Evolutionary conservation across 1,139 yeast species (phyloP), one percentile per base, ranked within the genome.

Genomic region (Saccharomyces hybrid): DNA sequence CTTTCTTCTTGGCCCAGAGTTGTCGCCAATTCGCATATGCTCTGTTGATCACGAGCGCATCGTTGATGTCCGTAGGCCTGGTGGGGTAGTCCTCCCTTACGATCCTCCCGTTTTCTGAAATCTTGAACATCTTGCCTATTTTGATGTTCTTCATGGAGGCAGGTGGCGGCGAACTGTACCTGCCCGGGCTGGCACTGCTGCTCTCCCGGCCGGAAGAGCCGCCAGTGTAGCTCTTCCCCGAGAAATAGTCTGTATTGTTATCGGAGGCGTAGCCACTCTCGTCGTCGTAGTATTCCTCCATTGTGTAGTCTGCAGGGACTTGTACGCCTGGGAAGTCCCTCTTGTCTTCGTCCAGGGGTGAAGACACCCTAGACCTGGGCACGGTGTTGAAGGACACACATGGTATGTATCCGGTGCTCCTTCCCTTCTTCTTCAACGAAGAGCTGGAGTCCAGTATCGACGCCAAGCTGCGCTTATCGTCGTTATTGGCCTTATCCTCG

Each of bases 341-440:
- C 11, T 59, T 57, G 44, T 58, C 60, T 26, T 61, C 58, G 2
- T 60, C 63, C 25, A 58, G 56, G 11, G 51, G 51, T 7, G 63
- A 59, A 26, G 53, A 53, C 8, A 62, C 68, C 44, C 53, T 54
- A 25, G 57, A 54, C 23, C 56, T 53, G 2, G 73, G 73, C 2
- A 69, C 72, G 1, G 73, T 69, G 51, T 69, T 63, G 54, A 69
- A 69, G 0, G 72, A 69, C 6, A 69, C 69, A 11, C 66, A 61
- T 19, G 68, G 65, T 23, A 54, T 57, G 48, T 57, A 62, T n/a
- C 34, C 46, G 9, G n/a, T 14, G 31, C n/a, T 23, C 9, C 47
- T 25, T 5, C 31, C 19, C 29, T 25, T 46, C 31, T 25, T 46
- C 7, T 27, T 25, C 47, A n/a, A 7, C n/a, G 19, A n/a, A 46